These are phyloP conservation scores for Boletus patriciae DNA, from an alignment of 768 basidiomycete species.

Conservation along the genomic window DNA sequence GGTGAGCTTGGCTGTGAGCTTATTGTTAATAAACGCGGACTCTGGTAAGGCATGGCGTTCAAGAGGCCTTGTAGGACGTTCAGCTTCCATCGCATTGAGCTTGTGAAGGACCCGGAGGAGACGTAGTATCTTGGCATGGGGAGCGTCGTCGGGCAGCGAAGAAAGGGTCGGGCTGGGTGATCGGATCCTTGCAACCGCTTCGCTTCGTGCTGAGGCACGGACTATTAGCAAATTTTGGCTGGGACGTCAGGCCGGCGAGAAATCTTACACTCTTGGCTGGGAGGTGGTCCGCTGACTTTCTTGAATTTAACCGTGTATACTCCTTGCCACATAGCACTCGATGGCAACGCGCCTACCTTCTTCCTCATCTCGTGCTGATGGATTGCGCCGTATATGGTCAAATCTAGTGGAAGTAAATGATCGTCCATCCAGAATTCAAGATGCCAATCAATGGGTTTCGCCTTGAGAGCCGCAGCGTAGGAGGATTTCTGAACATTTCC, in stretches of 20 bases:
- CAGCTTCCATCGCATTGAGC: conserved; percentile 71
- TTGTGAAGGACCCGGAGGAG: conserved; percentile 85
- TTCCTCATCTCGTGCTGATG: conserved; percentile 88
- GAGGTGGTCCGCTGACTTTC: conserved; percentile 83
- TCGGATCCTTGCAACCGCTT: conserved; percentile 49
- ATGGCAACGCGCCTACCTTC: conserved; percentile 59
- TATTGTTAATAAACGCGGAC: conserved; percentile 94
- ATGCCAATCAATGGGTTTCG: conserved; percentile 95
- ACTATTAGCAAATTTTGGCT: conserved; percentile 8
- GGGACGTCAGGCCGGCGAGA: not conserved
- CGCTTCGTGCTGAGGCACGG: conserved; percentile 33
- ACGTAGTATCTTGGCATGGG: conserved; percentile 87
- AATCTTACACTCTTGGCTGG: conserved; percentile 57
- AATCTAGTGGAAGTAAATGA: conserved; percentile 74
- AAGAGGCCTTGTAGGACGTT: conserved; percentile 49
- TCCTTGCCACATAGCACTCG: conserved; percentile 83
- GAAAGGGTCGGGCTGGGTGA: conserved; percentile 69
- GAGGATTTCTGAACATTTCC: conserved; percentile 52
- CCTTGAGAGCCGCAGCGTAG: conserved; percentile 92
- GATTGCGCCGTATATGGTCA: conserved; percentile 95
- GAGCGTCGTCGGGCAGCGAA: conserved; percentile 79
- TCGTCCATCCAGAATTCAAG: conserved; percentile 95
- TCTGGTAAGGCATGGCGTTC: conserved; percentile 67
- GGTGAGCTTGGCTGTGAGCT: conserved; percentile 95
- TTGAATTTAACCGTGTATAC: conserved; percentile 91